Evolutionary conservation across 2,329 filamentous ascomycete species (phyloP).

Genomic region (Sporothrix phasma): DNA sequence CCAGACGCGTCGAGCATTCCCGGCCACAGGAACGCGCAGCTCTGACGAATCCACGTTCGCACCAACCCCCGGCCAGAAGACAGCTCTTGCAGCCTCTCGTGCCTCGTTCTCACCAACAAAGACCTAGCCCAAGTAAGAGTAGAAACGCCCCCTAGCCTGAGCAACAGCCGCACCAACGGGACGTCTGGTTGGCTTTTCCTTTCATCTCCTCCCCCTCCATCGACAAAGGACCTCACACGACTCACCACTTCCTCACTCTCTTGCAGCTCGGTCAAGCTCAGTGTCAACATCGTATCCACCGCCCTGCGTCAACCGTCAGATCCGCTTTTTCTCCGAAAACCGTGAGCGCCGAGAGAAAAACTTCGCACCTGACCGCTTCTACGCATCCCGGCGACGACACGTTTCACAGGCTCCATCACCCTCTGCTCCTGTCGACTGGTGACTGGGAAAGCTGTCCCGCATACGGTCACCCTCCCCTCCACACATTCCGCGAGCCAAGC

Average conservation of each 20-base stretch:
- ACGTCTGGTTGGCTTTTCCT: background rate
- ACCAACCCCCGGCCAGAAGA: background rate
- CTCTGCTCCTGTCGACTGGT: conserved; percentile 4
- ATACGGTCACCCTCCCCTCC: conserved; percentile 15
- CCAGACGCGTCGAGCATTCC: conserved; percentile 11
- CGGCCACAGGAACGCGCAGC: conserved; percentile 13
- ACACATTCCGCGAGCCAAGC: conserved; percentile 26
- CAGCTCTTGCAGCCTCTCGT: background rate
- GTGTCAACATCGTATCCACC: background rate
- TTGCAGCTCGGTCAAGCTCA: background rate
- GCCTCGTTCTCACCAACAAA: background rate
- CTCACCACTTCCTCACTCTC: background rate
- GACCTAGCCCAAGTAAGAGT: conserved; percentile 7
- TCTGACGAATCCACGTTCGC: background rate
- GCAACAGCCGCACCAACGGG: background rate
- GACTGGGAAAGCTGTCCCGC: conserved; percentile 15
- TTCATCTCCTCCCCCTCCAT: background rate
- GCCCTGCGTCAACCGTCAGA: background rate
- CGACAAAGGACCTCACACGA: background rate
- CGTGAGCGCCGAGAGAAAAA: conserved; percentile 6
- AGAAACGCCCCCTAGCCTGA: background rate
- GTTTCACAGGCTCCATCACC: background rate
- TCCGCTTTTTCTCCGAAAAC: background rate
- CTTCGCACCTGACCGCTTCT: background rate
- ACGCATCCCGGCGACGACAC: conserved; percentile 14